phyloP scores from a whole-genome alignment of 805 yeast genomes.

The Kodamaea hsintzibuensis region DNA sequence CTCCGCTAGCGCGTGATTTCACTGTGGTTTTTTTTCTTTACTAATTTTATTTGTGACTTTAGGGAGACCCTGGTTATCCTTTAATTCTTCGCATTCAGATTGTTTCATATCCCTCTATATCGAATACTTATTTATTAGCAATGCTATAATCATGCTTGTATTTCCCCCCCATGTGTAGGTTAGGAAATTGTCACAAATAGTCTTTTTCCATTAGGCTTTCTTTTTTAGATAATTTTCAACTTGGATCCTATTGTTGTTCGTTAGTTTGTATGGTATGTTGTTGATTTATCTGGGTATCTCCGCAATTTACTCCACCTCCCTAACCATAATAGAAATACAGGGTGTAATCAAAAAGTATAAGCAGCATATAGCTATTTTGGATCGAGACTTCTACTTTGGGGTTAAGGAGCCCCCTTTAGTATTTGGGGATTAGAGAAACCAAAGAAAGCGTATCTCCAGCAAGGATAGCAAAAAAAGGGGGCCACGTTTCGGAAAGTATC shows the following conservation, averaged over 20 bases:
- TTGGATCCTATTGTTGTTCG: neutral
- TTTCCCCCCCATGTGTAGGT: neutral
- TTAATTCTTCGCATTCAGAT: neutral
- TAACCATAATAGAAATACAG: neutral
- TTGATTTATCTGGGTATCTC: neutral
- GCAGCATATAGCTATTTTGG: neutral
- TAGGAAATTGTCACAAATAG: neutral
- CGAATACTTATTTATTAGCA: constrained; percentile 2
- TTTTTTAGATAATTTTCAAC: neutral
- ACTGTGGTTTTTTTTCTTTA: neutral
- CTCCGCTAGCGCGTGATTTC: constrained; percentile 14
- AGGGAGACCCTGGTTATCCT: neutral
- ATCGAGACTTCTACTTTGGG: neutral
- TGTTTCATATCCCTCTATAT: neutral
- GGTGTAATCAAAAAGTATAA: neutral
- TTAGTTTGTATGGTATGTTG: neutral
- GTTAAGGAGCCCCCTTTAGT: neutral
- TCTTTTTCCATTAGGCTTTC: neutral
- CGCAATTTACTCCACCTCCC: neutral
- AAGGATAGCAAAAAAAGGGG: neutral
- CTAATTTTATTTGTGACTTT: neutral
- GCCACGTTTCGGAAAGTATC: neutral
- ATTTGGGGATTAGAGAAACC: neutral
- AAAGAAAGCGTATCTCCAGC: neutral
- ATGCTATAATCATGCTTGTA: neutral